A percentile compares a stretch with the other conserved stretches of the same genome.
Evolutionary conservation across 129 eudicot species (phyloP).

Genomic region (Chrysanthemum lavandulifolium): DNA sequence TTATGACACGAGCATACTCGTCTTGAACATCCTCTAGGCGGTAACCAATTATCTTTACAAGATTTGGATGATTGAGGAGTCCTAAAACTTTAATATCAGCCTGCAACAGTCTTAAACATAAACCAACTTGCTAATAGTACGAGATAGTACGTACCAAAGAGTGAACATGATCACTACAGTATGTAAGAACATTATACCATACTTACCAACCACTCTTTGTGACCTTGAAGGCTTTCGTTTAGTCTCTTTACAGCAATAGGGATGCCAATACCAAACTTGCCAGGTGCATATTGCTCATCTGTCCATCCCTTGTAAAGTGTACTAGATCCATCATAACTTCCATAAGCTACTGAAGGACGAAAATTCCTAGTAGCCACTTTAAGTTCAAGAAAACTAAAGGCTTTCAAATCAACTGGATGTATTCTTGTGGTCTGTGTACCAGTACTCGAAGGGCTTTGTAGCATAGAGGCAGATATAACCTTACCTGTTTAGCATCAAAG

Average conservation of each 20-base stretch:
- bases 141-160: not conserved
- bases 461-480: no score
- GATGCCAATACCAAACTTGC: conserved; percentile 46
- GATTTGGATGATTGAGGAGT: no score
- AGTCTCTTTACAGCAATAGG: conserved; percentile 52
- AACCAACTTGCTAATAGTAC: not conserved
- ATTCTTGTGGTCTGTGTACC: conserved; percentile 25
- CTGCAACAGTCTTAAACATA: not conserved
- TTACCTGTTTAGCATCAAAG: no score
- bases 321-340: conserved; percentile 44
- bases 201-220: conserved; percentile 63
- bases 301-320: conserved; percentile 59
- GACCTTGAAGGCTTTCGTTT: conserved; percentile 46
- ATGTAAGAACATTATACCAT: not conserved
- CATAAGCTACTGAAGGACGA: conserved; percentile 43
- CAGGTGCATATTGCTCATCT: conserved; percentile 43
- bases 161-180: not conserved
- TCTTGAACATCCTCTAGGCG: no score
- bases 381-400: conserved; percentile 36
- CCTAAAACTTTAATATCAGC: not conserved
- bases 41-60: no score
- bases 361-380: conserved; percentile 52
- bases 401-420: conserved; percentile 28
- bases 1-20: no score
- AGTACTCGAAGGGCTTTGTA: conserved; percentile 26